Conservation (phyloP, 163 green algal species). For the Chlorella variabilis region DNA sequence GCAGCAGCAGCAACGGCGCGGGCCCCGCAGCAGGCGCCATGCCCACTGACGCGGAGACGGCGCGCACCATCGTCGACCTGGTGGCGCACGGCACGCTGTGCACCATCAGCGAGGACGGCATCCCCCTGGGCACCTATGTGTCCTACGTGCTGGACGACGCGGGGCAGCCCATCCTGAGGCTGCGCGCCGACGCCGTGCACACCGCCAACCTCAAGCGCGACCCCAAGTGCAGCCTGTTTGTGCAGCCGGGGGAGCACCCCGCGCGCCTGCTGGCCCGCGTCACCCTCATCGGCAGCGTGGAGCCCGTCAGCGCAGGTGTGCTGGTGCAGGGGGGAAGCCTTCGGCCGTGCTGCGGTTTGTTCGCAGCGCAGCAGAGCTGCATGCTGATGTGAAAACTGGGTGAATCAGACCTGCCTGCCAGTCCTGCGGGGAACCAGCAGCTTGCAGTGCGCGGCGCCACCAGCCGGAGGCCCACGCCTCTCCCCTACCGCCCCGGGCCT, state of each 20-base stretch:
- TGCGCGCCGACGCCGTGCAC: constrained; percentile 72
- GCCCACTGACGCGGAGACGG: constrained; percentile 69
- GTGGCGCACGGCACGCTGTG: constrained; percentile 80
- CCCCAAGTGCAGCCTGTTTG: constrained; percentile 78
- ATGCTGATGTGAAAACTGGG: too few relatives aligned
- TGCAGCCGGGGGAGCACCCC: constrained; percentile 77
- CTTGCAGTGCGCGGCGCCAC: too few relatives aligned
- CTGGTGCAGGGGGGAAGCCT: neutral
- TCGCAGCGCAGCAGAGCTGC: too few relatives aligned
- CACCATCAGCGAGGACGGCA: constrained; percentile 69
- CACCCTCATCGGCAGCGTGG: constrained; percentile 78
- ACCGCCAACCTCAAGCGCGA: constrained; percentile 73
- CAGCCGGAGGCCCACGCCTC: too few relatives aligned
- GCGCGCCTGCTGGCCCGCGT: constrained; percentile 78
- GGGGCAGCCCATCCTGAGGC: constrained; percentile 76
- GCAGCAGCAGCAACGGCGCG: neutral
- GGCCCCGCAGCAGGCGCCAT: neutral
- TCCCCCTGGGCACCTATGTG: constrained; percentile 81
- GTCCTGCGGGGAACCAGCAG: neutral
- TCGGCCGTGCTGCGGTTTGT: too few relatives aligned
- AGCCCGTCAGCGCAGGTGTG: constrained; percentile 37
- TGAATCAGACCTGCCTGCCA: neutral
- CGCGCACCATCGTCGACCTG: constrained; percentile 83
- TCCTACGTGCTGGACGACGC: constrained; percentile 80
- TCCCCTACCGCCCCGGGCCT: too few relatives aligned